phyloP scores from a whole-genome alignment of 2,329 filamentous ascomycete genomes.

The Aspergillus sergii region DNA sequence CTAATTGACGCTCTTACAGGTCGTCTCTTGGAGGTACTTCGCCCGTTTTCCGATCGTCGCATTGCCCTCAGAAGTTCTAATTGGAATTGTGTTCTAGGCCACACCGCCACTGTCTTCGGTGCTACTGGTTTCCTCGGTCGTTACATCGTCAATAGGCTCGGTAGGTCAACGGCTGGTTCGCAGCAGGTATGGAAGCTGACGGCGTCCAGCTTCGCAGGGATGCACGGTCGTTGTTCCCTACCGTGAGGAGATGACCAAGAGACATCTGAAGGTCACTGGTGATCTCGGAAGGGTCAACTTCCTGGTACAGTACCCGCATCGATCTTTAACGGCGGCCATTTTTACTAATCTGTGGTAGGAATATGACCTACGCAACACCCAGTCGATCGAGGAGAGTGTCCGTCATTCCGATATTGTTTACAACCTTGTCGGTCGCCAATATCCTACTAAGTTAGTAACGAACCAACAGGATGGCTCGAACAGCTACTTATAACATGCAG shows the following conservation, averaged over 20 bases:
- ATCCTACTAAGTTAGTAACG: slow-evolving; percentile 81
- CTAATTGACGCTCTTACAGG: slow-evolving; percentile 50
- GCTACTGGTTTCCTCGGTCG: slow-evolving; percentile 93
- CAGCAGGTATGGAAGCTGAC: slow-evolving; percentile 35
- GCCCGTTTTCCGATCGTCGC: slow-evolving; percentile 20
- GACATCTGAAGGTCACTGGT: slow-evolving; percentile 93
- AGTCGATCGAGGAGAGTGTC: slow-evolving; percentile 94
- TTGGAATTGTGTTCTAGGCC: slow-evolving; percentile 58
- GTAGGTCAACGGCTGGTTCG: slow-evolving; percentile 48
- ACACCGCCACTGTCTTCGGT: slow-evolving; percentile 97
- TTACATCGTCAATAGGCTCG: slow-evolving; percentile 95
- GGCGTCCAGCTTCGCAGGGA: slow-evolving; percentile 75
- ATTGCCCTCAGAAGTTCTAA: slow-evolving; percentile 29
- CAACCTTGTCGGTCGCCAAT: slow-evolving; percentile 91
- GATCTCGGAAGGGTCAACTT: slow-evolving; percentile 90
- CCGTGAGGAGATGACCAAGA: slow-evolving; percentile 97
- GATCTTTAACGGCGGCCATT: neutral
- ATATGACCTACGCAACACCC: slow-evolving; percentile 91
- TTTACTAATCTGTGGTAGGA: slow-evolving; percentile 60
- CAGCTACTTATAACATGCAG: slow-evolving; percentile 52
- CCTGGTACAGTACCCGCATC: slow-evolving; percentile 58
- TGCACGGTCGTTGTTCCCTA: slow-evolving; percentile 92
- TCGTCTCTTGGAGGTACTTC: slow-evolving; percentile 80
- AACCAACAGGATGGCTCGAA: neutral
- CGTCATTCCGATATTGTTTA: slow-evolving; percentile 97